phyloP scores from a whole-genome alignment of 768 basidiomycete species.

The Suillus subalutaceus region DNA sequence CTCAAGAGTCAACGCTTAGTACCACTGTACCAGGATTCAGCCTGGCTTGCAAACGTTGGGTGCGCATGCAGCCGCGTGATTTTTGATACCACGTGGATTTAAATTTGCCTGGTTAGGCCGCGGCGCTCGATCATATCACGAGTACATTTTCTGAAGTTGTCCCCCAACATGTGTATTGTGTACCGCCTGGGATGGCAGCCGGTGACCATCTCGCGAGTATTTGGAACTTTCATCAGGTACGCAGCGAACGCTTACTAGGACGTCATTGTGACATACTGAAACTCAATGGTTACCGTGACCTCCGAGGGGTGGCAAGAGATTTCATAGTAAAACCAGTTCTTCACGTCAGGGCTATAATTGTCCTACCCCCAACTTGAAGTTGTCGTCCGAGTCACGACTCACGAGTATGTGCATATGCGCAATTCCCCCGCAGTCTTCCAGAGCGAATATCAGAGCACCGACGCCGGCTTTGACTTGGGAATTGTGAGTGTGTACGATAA shows the following conservation, averaged over 20 bases:
- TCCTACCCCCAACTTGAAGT: no score
- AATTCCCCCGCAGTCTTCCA: conserved; percentile 64
- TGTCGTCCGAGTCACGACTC: no score
- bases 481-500: conserved; percentile 2
- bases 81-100: not conserved
- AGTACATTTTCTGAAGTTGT: not conserved
- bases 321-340: conserved; percentile 77
- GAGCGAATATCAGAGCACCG: conserved; percentile 65
- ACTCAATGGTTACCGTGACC: conserved; percentile 1
- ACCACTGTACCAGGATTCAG: not conserved
- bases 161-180: not conserved
- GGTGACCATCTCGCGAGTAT: conserved; percentile 10
- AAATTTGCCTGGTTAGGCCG: not conserved
- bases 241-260: conserved; percentile 33
- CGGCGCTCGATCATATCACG: not conserved
- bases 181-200: conserved; percentile 24
- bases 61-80: not conserved
- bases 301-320: not conserved
- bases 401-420: conserved; percentile 72
- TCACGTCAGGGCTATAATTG: conserved; percentile 75
- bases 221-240: not conserved
- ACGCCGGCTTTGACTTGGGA: conserved; percentile 73
- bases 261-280: conserved; percentile 38
- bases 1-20: conserved; percentile 34
- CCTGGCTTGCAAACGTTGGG: not conserved